Evolutionary conservation across 176 grass and related monocot genomes (phyloP).

Genomic region (Hordeum vulgare): MorexV3_pseudomolecules_assembly NC_058523.1:455590687-455591186

Average conservation of each 20-base stretch:
- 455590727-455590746: conserved; percentile 31
- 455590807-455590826: conserved; percentile 34
- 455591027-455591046: conserved; percentile 67
- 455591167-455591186: conserved; percentile 7
- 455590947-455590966: conserved; percentile 30
- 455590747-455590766: conserved; percentile 41
- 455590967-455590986: background rate
- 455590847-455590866: conserved; percentile 58
- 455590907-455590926: conserved; percentile 31
- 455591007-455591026: background rate
- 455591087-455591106: conserved; percentile 49
- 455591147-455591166: background rate
- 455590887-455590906: conserved; percentile 48
- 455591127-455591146: conserved; percentile 39
- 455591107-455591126: conserved; percentile 49
- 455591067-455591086: conserved; percentile 36
- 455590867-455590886: conserved; percentile 68
- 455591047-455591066: conserved; percentile 70
- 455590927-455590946: conserved; percentile 22
- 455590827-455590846: conserved; percentile 46
- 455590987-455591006: background rate
- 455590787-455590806: background rate
- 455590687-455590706: conserved; percentile 17
- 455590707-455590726: conserved; percentile 41
- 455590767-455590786: background rate